Percentiles rank a stretch among this genome's conserved stretches.
These are phyloP conservation scores for Colletotrichum salicis DNA, from an alignment of 2,329 filamentous ascomycete species.

Conservation along the genomic window DNA sequence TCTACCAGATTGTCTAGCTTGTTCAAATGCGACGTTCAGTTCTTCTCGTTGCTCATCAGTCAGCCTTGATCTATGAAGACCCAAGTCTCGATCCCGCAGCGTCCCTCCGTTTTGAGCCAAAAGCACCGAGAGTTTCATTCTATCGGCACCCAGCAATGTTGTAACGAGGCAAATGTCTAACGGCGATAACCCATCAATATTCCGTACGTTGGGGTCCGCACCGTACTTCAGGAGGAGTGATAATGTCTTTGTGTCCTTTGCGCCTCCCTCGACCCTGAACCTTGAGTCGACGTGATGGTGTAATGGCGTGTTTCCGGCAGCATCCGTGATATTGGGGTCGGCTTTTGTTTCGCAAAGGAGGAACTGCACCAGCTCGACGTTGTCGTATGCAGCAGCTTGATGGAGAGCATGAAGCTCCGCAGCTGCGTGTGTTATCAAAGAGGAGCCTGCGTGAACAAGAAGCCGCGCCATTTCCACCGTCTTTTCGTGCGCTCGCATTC, in stretches of 20 bases:
- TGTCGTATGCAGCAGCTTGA: conserved; percentile 23
- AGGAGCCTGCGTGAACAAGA: conserved; percentile 10
- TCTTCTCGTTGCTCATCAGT: conserved; percentile 1
- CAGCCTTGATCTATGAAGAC: conserved; percentile 4
- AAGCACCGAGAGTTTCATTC: conserved; percentile 2
- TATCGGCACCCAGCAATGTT: conserved; percentile 3
- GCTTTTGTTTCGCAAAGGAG: neutral
- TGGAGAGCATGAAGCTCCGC: conserved; percentile 22
- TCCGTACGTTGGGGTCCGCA: conserved; percentile 43
- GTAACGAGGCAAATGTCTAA: conserved; percentile 23
- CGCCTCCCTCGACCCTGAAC: neutral
- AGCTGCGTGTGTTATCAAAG: conserved; percentile 20
- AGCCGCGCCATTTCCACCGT: neutral
- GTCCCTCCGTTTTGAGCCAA: conserved; percentile 7
- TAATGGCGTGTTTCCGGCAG: conserved; percentile 19
- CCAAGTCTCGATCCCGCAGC: conserved; percentile 10
- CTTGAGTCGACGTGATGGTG: conserved; percentile 28
- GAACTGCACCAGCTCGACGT: neutral
- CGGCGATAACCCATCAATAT: neutral
- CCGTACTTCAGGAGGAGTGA: conserved; percentile 43
- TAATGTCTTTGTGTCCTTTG: neutral
- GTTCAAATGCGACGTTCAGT: neutral
- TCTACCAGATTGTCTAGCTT: neutral
- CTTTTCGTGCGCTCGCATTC: neutral
- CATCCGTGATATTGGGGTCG: conserved; percentile 10